Percentiles rank a stretch among this genome's conserved stretches.
These are phyloP conservation scores for Euphorbia neoarborescens DNA, from an alignment of 441 rosid species.

Conservation along the genomic window DNA sequence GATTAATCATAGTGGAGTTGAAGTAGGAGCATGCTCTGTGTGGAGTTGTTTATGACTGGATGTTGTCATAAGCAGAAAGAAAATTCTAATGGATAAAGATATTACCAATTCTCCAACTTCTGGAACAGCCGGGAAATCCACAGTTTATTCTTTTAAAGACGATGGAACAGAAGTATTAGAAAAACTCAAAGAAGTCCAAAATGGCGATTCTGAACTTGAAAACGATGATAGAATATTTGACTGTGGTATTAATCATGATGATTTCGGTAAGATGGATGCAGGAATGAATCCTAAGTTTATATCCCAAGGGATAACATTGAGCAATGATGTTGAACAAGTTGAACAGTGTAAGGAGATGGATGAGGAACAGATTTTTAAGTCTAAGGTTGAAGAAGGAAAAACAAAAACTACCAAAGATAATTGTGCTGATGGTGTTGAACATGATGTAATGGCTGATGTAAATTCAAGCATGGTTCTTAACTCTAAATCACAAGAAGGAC, in stretches of 20 bases:
- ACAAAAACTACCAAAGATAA: constrained; percentile 21
- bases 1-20: not conserved
- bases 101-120: not conserved
- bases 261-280: constrained; percentile 10
- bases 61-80: constrained; percentile 27
- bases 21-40: constrained; percentile 13
- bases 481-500: constrained; percentile 16
- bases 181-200: not conserved
- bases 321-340: constrained; percentile 19
- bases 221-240: not conserved
- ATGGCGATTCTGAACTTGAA: constrained; percentile 6
- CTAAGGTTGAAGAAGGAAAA: constrained; percentile 31
- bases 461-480: constrained; percentile 13
- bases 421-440: constrained; percentile 12
- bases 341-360: constrained; percentile 21
- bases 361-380: constrained; percentile 20
- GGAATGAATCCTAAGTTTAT: constrained; percentile 16
- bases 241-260: not conserved
- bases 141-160: constrained; percentile 18
- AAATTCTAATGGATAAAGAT: constrained; percentile 7
- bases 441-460: not conserved
- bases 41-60: constrained; percentile 14
- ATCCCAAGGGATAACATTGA: constrained; percentile 17
- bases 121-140: constrained; percentile 4
- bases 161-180: constrained; percentile 17